Percentiles rank a stretch among this genome's conserved stretches.
Evolutionary conservation across 1,284 basidiomycete genomes (phyloP).

Genomic region (Sporisorium exsertum): DNA sequence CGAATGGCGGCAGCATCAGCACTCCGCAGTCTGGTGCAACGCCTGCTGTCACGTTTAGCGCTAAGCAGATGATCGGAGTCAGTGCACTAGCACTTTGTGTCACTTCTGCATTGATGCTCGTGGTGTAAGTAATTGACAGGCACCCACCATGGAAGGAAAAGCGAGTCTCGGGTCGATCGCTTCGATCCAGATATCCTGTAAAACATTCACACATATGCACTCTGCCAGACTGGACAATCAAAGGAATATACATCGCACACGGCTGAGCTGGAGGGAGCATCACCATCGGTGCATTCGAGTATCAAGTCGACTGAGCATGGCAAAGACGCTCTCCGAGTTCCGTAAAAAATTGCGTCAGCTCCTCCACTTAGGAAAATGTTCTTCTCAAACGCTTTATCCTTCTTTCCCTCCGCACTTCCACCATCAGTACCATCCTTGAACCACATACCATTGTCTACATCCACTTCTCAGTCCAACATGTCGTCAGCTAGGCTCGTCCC

Average conservation of each 20-base stretch:
- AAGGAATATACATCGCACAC: no score
- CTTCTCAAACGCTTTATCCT: neutral
- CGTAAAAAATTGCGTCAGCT: neutral
- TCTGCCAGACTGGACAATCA: neutral
- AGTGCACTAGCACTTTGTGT: constrained; percentile 3
- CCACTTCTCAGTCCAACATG: constrained; percentile 2
- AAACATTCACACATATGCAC: neutral
- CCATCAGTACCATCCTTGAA: neutral
- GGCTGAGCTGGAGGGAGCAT: neutral
- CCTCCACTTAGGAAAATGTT: constrained; percentile 2
- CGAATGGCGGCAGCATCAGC: constrained; percentile 17
- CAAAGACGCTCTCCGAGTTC: neutral
- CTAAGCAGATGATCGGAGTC: neutral
- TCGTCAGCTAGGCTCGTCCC: constrained; percentile 13
- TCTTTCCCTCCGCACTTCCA: neutral
- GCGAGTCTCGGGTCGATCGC: neutral
- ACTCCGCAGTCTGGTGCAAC: constrained; percentile 26
- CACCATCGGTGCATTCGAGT: neutral
- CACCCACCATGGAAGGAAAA: neutral
- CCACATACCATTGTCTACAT: neutral
- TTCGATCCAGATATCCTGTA: neutral
- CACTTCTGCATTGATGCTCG: constrained; percentile 7
- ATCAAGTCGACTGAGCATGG: neutral
- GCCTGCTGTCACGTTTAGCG: neutral
- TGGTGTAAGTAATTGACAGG: constrained; percentile 1